phyloP scores from a whole-genome alignment of 2,329 filamentous ascomycete species.

The Zymoseptoria brevis region DNA sequence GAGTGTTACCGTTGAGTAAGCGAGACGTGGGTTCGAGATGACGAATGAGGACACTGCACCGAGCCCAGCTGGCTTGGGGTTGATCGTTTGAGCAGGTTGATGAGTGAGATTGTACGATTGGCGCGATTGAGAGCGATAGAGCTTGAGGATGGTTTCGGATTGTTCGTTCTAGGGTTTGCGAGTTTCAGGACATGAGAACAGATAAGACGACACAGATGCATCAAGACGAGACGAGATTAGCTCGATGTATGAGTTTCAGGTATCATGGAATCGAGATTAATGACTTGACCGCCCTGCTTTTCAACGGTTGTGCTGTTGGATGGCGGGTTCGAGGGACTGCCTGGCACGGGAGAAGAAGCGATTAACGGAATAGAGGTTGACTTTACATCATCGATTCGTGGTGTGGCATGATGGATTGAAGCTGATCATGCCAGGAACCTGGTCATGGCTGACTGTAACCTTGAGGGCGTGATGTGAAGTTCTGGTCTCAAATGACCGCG shows the following conservation, averaged over 20 bases:
- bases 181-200: background rate
- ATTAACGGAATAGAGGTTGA: too few relatives aligned
- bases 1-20: conserved; percentile 95
- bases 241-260: background rate
- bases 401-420: too few relatives aligned
- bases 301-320: too few relatives aligned
- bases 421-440: too few relatives aligned
- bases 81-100: background rate
- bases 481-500: too few relatives aligned
- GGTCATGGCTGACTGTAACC: too few relatives aligned
- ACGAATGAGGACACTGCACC: background rate
- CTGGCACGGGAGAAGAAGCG: too few relatives aligned
- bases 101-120: background rate
- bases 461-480: too few relatives aligned
- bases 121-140: background rate
- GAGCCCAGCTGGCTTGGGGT: background rate
- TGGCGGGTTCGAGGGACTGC: too few relatives aligned
- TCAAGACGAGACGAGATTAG: background rate
- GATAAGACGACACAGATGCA: background rate
- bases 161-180: background rate
- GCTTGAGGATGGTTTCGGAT: background rate
- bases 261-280: background rate
- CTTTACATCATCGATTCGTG: too few relatives aligned
- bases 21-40: background rate
- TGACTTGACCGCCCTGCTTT: too few relatives aligned